Conservation (phyloP, 2,329 filamentous ascomycete species). For the Pseudogymnoascus sp. region DNA sequence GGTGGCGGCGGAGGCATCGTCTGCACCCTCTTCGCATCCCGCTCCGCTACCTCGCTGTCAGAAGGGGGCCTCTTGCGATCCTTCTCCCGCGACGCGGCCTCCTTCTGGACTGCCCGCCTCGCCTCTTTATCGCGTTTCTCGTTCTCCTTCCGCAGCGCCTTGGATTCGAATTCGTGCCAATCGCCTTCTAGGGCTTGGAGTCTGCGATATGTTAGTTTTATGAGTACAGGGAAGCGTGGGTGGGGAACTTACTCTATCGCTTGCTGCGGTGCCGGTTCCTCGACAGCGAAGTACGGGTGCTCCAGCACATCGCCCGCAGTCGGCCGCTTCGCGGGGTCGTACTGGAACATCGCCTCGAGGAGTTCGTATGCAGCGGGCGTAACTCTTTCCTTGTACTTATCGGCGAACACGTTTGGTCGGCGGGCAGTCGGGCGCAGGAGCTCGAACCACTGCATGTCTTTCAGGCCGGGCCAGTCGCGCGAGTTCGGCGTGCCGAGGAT, state of each 20-base stretch:
- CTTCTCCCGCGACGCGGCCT: constrained; percentile 19
- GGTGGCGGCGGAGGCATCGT: background rate
- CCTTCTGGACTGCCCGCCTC: constrained; percentile 23
- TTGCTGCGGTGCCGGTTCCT: constrained; percentile 69
- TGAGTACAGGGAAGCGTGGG: constrained; percentile 2
- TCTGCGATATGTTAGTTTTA: constrained; percentile 30
- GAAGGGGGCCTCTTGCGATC: constrained; percentile 22
- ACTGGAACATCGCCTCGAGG: constrained; percentile 75
- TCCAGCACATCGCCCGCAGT: constrained; percentile 75
- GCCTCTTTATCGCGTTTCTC: constrained; percentile 50
- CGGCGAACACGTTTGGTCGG: constrained; percentile 66
- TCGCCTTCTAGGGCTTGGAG: constrained; percentile 78
- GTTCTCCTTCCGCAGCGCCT: constrained; percentile 84
- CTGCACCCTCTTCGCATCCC: constrained; percentile 22
- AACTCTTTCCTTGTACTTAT: constrained; percentile 71
- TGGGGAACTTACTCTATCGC: constrained; percentile 63
- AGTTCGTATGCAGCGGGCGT: constrained; percentile 77
- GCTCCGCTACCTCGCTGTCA: constrained; percentile 18
- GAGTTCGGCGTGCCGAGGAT: constrained; percentile 81
- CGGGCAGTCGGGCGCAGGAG: constrained; percentile 72
- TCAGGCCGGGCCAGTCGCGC: constrained; percentile 76
- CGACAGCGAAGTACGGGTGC: constrained; percentile 79
- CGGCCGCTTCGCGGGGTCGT: constrained; percentile 77
- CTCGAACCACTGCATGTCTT: constrained; percentile 97
- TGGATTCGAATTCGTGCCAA: constrained; percentile 98